Conservation (phyloP, 2,329 filamentous ascomycete genomes). For the Diaporthe vaccinii region DNA sequence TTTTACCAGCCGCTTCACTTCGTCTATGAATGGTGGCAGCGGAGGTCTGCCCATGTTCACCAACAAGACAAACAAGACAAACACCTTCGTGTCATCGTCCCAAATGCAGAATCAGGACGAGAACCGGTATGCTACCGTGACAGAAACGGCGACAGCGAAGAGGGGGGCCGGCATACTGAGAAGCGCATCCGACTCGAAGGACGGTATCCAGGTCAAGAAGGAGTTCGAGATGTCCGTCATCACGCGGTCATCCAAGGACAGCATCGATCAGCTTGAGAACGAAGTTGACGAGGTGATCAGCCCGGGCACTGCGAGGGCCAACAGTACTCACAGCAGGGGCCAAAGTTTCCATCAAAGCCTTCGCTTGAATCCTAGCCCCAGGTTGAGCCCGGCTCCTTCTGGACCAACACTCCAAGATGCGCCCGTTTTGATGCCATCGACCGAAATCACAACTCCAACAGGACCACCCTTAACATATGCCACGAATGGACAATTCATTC, state of each 20-base stretch:
- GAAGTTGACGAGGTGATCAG: slow-evolving; percentile 38
- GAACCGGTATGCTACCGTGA: slow-evolving; percentile 1
- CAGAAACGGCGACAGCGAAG: slow-evolving; percentile 14
- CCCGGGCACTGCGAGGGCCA: slow-evolving; percentile 23
- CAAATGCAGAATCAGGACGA: slow-evolving; percentile 26
- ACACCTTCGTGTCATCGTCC: slow-evolving; percentile 36
- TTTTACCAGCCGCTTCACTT: slow-evolving; percentile 35
- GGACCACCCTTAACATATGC: slow-evolving; percentile 6
- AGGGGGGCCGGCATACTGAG: neutral
- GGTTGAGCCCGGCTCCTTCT: slow-evolving; percentile 23
- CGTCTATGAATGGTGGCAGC: slow-evolving; percentile 13
- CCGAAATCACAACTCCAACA: neutral
- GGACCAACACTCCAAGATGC: slow-evolving; percentile 20
- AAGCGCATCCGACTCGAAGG: slow-evolving; percentile 6
- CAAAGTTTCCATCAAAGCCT: slow-evolving; percentile 18
- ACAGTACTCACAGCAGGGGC: slow-evolving; percentile 25
- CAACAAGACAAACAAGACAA: slow-evolving; percentile 33
- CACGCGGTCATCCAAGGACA: slow-evolving; percentile 34
- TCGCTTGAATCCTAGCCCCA: slow-evolving; percentile 7
- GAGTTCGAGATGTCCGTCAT: slow-evolving; percentile 41
- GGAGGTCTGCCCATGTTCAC: slow-evolving; percentile 36
- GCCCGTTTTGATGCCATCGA: slow-evolving; percentile 9
- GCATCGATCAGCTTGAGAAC: slow-evolving; percentile 34
- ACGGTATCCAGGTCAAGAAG: slow-evolving; percentile 35
- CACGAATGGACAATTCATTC: neutral